Percentiles rank a stretch among this genome's conserved stretches.
These are phyloP conservation scores for Pseudocercospora cruenta DNA, from an alignment of 2,329 filamentous ascomycete species.

Conservation along the genomic window DNA sequence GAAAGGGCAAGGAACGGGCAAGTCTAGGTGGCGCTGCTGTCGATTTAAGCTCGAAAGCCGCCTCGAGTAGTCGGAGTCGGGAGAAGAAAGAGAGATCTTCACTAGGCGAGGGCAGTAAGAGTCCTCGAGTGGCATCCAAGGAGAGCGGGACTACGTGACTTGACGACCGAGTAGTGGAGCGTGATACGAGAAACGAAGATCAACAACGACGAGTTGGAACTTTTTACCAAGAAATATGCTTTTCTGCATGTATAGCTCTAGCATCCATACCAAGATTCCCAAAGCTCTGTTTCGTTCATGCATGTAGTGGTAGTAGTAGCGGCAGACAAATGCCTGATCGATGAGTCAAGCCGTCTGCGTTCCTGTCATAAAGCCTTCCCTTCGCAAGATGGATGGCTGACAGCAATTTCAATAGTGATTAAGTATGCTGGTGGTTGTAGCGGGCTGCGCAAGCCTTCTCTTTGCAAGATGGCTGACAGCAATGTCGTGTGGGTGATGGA, in stretches of 20 bases:
- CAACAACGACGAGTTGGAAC: background rate
- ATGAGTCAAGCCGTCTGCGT: background rate
- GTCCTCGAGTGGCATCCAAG: background rate
- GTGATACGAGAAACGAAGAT: background rate
- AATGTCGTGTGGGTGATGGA: background rate
- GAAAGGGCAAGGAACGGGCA: conserved; percentile 32
- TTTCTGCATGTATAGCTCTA: conserved; percentile 4
- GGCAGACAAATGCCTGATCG: background rate
- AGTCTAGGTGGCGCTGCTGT: conserved; percentile 18
- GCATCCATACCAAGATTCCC: background rate
- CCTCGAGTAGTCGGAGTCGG: conserved; percentile 3
- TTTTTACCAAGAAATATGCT: background rate
- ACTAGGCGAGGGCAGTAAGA: background rate
- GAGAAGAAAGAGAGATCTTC: conserved; percentile 5
- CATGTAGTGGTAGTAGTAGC: background rate
- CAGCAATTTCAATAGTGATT: background rate
- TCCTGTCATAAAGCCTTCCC: background rate
- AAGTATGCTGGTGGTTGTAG: background rate
- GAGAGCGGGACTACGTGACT: background rate
- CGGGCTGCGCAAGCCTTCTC: background rate
- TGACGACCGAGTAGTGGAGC: background rate
- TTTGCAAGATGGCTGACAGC: background rate
- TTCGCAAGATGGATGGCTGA: background rate
- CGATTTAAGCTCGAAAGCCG: conserved; percentile 5
- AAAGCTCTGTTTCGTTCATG: background rate